Evolutionary conservation across 2,329 filamentous ascomycete species (phyloP), one percentile per base, ranked within the genome.

Genomic region (Botrytis fabae): DNA sequence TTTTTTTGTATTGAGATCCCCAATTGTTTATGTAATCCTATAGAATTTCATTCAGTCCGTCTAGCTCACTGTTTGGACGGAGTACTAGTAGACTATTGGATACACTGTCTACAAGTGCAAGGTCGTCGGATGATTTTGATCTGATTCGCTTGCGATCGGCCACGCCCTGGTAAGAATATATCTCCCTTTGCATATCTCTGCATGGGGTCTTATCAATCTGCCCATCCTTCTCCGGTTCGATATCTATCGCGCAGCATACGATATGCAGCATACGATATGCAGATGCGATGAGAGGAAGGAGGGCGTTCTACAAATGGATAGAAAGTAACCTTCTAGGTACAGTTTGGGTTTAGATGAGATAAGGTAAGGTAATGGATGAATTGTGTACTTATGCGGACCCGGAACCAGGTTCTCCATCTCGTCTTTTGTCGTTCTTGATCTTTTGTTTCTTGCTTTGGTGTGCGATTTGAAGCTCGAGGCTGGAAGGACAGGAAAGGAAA

Each of bases 201-300:
- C 60, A 62, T 62, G 25, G 14, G 10, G 5, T 18, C 63, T 65
- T 65, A 65, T 65, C 63, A 25, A 22, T 35, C 0, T 35, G 63
- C 63, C 51, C 38, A 65, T 65, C 63, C 63, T 46, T 48, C 44
- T 44, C 63, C 28, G n/a, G 32, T 65, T 63, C 25, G n/a, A n/a
- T 65, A 62, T 62, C 60, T 62, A 40, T 62, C 22, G 35, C 25
- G 18, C 40, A 4, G 22, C 18, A 25, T 35, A 16, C 22, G 32
- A 61, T 61, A 40, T 38, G 35, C 22, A 40, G 6, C n/a, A 14
- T 51, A 25, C 12, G 25, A n/a, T 40, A 40, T 38, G 35, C 22
- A 40, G 7, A 16, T 54, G 48, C 12, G 25, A n/a, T 42, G 60
- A 62, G 60, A n/a, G 59, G 35, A n/a, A 35, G 22, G 59, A 14